Evolutionary conservation across 768 basidiomycete species (phyloP), one percentile per base, ranked within the genome.

Genomic region (Lactarius akahatsu): DNA sequence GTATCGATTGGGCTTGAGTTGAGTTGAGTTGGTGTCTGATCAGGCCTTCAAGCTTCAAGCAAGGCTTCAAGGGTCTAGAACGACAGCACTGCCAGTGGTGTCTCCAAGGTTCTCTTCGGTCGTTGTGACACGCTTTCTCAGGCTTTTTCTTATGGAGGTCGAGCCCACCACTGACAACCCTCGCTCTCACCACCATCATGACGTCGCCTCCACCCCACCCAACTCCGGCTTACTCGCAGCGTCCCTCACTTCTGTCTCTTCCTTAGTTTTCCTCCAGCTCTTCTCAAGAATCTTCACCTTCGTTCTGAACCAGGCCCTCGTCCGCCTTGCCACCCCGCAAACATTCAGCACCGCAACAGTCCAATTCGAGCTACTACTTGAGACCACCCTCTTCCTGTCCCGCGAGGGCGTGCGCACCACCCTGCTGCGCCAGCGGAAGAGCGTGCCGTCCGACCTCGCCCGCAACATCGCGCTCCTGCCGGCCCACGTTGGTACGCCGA

Each of bases 351-450:
- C 92, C 0, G 94, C 93, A 18, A 86, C 94, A 0, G 91, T 99
- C 68, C 96, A 97, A 72, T 94, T 98, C 76, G 97, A 98, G 74
- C 85, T 98, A 32, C 74, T 98, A 30, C 83, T 92, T 56, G 92
- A 89, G 71, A 94, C 94, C 13, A 91, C 96, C 72, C 81, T 98
- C 54, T 98, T 98, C 76, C 81, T 98, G 9, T 89, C 90, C 40
- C 82, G 97, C n/a, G 97, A 99, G 76, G 96, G 96, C 20, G 84
- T 98, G 9, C 83, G 97, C 47, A 92, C 90, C 74, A 87, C 92
- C 7, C 82, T 97, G 5, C 80, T 97, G 18, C 85, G 95, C n/a
- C 81, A 80, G 40, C 74, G 76, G 67, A 59, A 58, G 38, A 40
- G 23, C 40, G 38, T 15, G 5, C 38, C 61, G 20, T 61, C 58